phyloP scores from a whole-genome alignment of 176 grass and related monocot species.

The Raddia guianensis region DNA sequence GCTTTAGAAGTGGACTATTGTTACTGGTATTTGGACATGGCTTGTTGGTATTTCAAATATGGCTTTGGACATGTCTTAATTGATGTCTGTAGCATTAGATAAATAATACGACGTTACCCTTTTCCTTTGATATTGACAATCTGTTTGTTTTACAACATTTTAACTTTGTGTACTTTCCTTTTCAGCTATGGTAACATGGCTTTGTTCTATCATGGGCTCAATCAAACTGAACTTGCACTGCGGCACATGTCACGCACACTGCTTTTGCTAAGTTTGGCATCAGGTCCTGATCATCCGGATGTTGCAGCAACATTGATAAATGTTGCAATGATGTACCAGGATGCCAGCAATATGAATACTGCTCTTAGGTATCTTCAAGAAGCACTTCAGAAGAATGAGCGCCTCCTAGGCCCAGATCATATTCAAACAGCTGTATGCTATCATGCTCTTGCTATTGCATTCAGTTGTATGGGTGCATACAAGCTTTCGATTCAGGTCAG shows the following conservation, averaged over 20 bases:
- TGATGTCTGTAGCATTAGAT: background rate
- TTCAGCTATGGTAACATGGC: constrained; percentile 99
- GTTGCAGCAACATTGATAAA: constrained; percentile 92
- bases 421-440: constrained; percentile 97
- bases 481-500: constrained; percentile 96
- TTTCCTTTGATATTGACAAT: background rate
- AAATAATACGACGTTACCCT: background rate
- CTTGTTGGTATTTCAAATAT: background rate
- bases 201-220: constrained; percentile 93
- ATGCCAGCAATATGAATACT: constrained; percentile 81
- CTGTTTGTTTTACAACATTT: background rate
- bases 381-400: constrained; percentile 87
- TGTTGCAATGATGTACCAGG: constrained; percentile 99
- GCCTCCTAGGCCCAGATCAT: constrained; percentile 85
- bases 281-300: constrained; percentile 89
- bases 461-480: constrained; percentile 86
- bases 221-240: constrained; percentile 87
- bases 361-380: constrained; percentile 93
- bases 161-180: constrained; percentile 30
- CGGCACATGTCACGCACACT: constrained; percentile 89
- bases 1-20: background rate
- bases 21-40: background rate
- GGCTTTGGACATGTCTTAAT: background rate
- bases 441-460: constrained; percentile 96
- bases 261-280: constrained; percentile 78